These are phyloP conservation scores for Angomonas ambiguus DNA, from an alignment of 208 protist genomes.

Conservation along the genomic window DNA sequence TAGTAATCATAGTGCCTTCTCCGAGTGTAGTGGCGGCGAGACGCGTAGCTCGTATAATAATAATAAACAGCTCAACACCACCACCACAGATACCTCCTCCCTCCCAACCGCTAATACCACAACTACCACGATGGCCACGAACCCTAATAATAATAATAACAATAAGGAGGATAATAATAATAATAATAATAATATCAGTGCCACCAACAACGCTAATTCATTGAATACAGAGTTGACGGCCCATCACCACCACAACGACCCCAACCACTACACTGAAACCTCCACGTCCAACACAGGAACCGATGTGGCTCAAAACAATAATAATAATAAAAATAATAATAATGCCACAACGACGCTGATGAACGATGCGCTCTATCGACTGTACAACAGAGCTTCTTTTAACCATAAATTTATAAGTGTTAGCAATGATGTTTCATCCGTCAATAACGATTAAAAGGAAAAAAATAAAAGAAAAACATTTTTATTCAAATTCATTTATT, in stretches of 20 bases:
- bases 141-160: slow-evolving; percentile 6
- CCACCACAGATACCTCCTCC: not conserved
- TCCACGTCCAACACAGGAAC: not conserved
- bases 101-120: no score
- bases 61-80: not conserved
- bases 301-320: not conserved
- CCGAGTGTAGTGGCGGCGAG: slow-evolving; percentile 79
- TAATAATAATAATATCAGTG: not conserved
- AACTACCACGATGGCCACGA: not conserved
- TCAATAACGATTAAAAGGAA: not conserved
- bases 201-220: not conserved
- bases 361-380: not conserved
- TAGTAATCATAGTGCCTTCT: slow-evolving; percentile 79
- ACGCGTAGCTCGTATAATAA: slow-evolving; percentile 50
- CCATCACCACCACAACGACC: not conserved
- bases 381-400: not conserved
- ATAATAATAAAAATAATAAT: slow-evolving; percentile 1
- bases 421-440: not conserved
- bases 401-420: slow-evolving; percentile 6
- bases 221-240: no score
- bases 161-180: slow-evolving; percentile 8
- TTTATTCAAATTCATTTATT: slow-evolving; percentile 15
- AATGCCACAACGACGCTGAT: no score
- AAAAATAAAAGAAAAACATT: slow-evolving; percentile 10
- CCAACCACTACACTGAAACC: not conserved